phyloP scores from a whole-genome alignment of 2,329 filamentous ascomycete species.

The Fusarium annulatum region DNA sequence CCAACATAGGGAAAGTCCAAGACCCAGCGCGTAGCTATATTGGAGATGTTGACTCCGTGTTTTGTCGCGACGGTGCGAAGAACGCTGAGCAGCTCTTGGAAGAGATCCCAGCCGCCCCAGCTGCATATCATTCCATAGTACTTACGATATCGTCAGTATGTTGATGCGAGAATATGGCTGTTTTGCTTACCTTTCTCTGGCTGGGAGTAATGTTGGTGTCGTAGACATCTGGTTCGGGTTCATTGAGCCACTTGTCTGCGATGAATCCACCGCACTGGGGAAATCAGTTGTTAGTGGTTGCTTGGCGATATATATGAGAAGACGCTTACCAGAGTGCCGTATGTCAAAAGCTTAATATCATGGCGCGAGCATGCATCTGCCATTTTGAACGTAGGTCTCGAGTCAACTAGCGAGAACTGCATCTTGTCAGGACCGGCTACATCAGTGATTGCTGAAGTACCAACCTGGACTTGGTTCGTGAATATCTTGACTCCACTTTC shows the following conservation, averaged over 20 bases:
- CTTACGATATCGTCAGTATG: neutral
- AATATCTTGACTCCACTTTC: neutral
- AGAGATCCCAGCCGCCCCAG: neutral
- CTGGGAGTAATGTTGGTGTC: neutral
- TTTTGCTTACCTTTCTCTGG: neutral
- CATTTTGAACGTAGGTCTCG: neutral
- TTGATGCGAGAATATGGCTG: rapidly evolving
- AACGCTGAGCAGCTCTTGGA: neutral
- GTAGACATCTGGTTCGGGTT: neutral
- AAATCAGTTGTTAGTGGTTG: neutral
- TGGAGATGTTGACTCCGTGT: neutral
- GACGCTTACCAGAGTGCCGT: neutral
- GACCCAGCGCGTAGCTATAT: slow-evolving; percentile 1
- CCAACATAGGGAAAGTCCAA: neutral
- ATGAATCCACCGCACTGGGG: neutral
- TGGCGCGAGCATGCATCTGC: neutral
- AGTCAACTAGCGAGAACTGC: neutral
- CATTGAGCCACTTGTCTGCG: neutral
- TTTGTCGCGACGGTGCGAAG: neutral
- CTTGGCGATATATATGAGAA: rapidly evolving
- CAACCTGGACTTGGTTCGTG: neutral
- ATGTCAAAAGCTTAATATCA: neutral
- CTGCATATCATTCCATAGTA: neutral
- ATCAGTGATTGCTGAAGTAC: rapidly evolving
- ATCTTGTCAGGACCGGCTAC: rapidly evolving